Evolutionary conservation across 352 stramenopile species (phyloP).

Genomic region (Phytophthora rubi): DNA sequence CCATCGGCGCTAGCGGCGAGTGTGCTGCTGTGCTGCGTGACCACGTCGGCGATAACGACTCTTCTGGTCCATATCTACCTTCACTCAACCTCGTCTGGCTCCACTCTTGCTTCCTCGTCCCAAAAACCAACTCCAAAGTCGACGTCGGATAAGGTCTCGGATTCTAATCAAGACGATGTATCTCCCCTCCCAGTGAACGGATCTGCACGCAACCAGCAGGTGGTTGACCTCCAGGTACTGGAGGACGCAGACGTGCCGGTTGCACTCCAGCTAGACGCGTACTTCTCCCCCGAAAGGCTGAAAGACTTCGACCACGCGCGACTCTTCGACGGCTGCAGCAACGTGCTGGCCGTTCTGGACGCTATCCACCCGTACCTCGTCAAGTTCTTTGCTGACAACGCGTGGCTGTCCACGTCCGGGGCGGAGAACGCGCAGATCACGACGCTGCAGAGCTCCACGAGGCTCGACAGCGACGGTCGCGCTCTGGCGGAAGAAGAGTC

Average conservation of each 20-base stretch:
- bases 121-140: constrained; percentile 7
- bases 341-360: constrained; percentile 70
- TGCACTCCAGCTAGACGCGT: constrained; percentile 51
- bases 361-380: constrained; percentile 64
- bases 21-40: constrained; percentile 54
- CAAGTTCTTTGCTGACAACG: constrained; percentile 52
- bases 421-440: constrained; percentile 46
- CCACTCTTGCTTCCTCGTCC: not conserved
- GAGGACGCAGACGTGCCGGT: constrained; percentile 37
- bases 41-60: constrained; percentile 47
- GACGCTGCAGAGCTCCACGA: constrained; percentile 46
- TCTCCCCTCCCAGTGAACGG: not conserved
- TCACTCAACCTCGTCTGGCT: constrained; percentile 10
- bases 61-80: constrained; percentile 50
- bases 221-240: constrained; percentile 39
- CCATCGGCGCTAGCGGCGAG: constrained; percentile 24
- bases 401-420: constrained; percentile 39
- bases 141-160: not conserved
- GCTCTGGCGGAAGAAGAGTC: constrained; percentile 40
- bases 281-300: constrained; percentile 53
- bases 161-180: constrained; percentile 5
- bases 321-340: constrained; percentile 62
- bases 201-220: not conserved
- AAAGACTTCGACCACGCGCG: constrained; percentile 54
- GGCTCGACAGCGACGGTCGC: constrained; percentile 36